phyloP scores from a whole-genome alignment of 2,329 filamentous ascomycete genomes.

The Decorospora gaudefroyi region DNA sequence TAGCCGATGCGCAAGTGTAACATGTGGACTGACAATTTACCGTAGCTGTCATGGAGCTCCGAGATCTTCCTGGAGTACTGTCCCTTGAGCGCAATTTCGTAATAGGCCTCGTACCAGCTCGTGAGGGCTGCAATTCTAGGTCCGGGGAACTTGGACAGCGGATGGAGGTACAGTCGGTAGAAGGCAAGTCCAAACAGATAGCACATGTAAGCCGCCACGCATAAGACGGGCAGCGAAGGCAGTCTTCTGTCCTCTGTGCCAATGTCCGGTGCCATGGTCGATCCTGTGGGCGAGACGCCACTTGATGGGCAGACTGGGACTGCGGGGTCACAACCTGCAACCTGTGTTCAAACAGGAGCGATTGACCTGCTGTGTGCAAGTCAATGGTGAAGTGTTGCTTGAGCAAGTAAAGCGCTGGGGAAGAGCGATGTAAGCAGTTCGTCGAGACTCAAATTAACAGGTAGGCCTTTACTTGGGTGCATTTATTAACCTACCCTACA shows the following conservation, averaged over 20 bases:
- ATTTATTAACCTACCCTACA: too few species aligned
- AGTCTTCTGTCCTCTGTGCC: conserved; percentile 4
- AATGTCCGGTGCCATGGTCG: conserved; percentile 21
- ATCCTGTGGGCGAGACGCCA: conserved; percentile 5
- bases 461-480: too few species aligned
- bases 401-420: too few species aligned
- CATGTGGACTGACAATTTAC: conserved; percentile 17
- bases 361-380: too few species aligned
- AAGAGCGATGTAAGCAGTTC: too few species aligned
- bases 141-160: conserved; percentile 53
- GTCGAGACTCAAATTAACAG: too few species aligned
- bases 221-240: conserved; percentile 18
- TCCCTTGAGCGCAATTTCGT: conserved; percentile 38
- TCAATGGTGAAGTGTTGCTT: too few species aligned
- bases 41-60: conserved; percentile 40
- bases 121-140: conserved; percentile 44
- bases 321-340: conserved; percentile 10
- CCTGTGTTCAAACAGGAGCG: conserved; percentile 9
- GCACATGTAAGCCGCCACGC: conserved; percentile 12
- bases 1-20: conserved; percentile 7
- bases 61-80: conserved; percentile 41
- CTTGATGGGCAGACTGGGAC: neutral
- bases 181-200: conserved; percentile 33
- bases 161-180: conserved; percentile 52
- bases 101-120: conserved; percentile 45